Evolutionary conservation across 495 filamentous ascomycete genomes (phyloP).

Genomic region (Schizothecium vesticola): DNA sequence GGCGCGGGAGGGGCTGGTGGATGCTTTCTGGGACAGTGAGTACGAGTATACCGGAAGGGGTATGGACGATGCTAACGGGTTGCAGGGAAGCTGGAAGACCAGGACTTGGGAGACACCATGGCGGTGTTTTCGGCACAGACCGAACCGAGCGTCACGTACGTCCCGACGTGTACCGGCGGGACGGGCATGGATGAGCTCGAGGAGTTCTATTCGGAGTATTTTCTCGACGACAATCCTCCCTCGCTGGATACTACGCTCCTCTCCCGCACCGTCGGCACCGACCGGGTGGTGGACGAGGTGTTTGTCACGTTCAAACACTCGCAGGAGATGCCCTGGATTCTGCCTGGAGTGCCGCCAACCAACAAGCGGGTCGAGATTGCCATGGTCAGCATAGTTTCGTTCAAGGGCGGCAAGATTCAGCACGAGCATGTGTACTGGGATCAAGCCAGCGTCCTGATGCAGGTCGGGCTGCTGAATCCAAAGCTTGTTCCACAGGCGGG

Average conservation of each 20-base stretch:
- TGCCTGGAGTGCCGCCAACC: conserved; percentile 66
- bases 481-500: conserved; percentile 43
- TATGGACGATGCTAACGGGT: conserved; percentile 42
- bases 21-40: not conserved
- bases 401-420: conserved; percentile 65
- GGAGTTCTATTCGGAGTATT: conserved; percentile 65
- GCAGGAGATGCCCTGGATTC: conserved; percentile 45
- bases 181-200: conserved; percentile 57
- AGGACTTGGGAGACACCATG: conserved; percentile 47
- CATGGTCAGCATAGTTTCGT: conserved; percentile 64
- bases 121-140: conserved; percentile 49
- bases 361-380: conserved; percentile 61
- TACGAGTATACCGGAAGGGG: not conserved
- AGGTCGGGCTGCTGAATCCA: conserved; percentile 67
- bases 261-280: conserved; percentile 57
- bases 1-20: not conserved
- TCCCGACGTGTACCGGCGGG: conserved; percentile 59
- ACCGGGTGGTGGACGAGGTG: conserved; percentile 53
- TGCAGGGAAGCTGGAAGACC: conserved; percentile 44
- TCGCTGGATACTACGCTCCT: conserved; percentile 62
- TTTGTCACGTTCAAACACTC: conserved; percentile 55
- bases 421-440: conserved; percentile 85
- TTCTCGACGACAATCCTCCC: conserved; percentile 61
- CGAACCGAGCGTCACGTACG: conserved; percentile 54
- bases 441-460: conserved; percentile 69